Percentiles rank a stretch among this genome's conserved stretches.
These are phyloP conservation scores for Penicillium sclerotigenum DNA, from an alignment of 2,329 filamentous ascomycete genomes.

Conservation along the genomic window DNA sequence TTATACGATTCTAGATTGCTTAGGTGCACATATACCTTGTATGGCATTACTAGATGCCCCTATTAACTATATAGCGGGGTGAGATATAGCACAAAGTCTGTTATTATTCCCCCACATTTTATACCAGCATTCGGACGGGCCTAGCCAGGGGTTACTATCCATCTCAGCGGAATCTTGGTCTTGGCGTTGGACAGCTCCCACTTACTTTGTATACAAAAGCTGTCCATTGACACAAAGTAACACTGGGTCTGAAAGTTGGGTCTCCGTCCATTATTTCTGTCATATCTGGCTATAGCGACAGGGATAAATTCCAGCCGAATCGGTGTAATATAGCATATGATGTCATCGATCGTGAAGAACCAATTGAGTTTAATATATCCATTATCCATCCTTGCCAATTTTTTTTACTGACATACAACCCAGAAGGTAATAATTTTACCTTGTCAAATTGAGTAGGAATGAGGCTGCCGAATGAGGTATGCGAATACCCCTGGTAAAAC, in stretches of 20 bases:
- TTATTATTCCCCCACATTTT: slow-evolving; percentile 8
- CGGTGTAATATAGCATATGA: background rate
- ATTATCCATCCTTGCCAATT: background rate
- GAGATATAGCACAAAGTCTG: background rate
- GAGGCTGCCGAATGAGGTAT: background rate
- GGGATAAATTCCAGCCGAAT: too few relatives aligned
- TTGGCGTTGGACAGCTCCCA: background rate
- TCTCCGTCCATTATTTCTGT: too few relatives aligned
- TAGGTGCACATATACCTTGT: background rate
- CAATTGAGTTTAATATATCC: too few relatives aligned
- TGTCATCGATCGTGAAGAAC: background rate
- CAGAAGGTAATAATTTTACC: background rate
- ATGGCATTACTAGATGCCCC: too few relatives aligned
- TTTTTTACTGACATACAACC: too few relatives aligned
- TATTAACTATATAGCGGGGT: too few relatives aligned
- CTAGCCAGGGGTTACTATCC: background rate
- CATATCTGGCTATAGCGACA: background rate
- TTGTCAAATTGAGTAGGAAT: background rate
- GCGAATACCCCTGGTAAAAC: too few relatives aligned
- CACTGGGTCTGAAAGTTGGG: too few relatives aligned
- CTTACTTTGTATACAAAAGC: background rate
- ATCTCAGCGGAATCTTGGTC: background rate
- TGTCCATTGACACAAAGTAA: background rate
- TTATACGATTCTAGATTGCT: background rate
- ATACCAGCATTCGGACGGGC: background rate